These are phyloP conservation scores for Rhodotorula sphaerocarpa DNA, from an alignment of 768 basidiomycete species.

Conservation along the genomic window DNA sequence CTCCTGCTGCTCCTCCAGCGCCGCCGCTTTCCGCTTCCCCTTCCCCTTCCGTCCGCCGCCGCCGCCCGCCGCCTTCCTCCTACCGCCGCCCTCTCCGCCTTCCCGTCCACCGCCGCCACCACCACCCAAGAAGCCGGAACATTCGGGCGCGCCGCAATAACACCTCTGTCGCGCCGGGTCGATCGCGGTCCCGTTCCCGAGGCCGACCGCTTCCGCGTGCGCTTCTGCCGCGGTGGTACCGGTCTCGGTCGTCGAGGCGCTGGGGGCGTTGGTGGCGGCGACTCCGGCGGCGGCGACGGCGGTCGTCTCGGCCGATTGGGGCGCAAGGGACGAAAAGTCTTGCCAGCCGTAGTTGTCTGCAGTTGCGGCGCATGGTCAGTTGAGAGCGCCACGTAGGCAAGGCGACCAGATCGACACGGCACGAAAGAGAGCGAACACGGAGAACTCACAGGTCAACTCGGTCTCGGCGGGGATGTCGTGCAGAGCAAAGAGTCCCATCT, in stretches of 20 bases:
- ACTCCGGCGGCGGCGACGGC: neutral
- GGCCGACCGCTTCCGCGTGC: neutral
- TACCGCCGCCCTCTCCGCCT: neutral
- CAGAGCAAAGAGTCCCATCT: conserved; percentile 30
- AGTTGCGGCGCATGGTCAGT: neutral
- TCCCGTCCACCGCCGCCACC: neutral
- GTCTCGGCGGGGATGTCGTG: conserved; percentile 24
- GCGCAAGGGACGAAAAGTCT: conserved; percentile 21
- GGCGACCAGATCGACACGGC: no score
- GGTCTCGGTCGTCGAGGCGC: neutral
- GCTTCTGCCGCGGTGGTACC: neutral
- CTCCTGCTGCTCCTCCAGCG: neutral
- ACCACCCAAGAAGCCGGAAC: conserved; percentile 28
- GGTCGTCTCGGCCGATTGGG: neutral
- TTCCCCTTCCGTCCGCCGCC: neutral
- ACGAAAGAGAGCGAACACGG: neutral
- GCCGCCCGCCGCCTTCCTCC: neutral
- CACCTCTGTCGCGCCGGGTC: conserved; percentile 27
- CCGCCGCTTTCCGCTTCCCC: neutral
- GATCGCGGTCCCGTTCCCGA: neutral
- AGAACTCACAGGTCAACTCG: conserved; percentile 24
- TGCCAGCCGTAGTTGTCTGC: conserved; percentile 36
- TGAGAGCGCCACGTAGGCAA: neutral
- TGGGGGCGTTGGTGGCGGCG: neutral
- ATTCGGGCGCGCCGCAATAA: conserved; percentile 22